A percentile compares a stretch with the other conserved stretches of the same genome.
Evolutionary conservation across 805 yeast species (phyloP).

Genomic region (Candida dajiaensis): DNA sequence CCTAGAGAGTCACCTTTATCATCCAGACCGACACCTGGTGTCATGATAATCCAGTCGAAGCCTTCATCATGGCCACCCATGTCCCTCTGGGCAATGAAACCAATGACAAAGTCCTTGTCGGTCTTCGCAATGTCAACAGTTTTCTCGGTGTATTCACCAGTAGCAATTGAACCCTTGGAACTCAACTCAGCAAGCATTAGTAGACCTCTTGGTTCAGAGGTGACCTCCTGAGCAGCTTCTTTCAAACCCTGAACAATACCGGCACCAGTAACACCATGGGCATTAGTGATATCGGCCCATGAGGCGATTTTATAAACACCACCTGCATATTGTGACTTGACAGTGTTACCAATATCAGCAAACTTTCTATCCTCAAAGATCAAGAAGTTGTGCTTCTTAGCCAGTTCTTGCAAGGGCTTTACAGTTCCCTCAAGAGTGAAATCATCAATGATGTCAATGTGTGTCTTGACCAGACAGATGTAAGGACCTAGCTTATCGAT

Average conservation of each 20-base stretch:
- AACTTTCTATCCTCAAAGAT: conserved; percentile 96
- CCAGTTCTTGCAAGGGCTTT: conserved; percentile 61
- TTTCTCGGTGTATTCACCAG: conserved; percentile 81
- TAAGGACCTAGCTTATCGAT: conserved; percentile 84
- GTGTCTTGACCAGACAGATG: conserved; percentile 90
- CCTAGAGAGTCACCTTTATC: conserved; percentile 95
- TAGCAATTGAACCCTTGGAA: conserved; percentile 88
- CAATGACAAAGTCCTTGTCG: conserved; percentile 88
- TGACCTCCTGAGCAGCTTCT: conserved; percentile 64
- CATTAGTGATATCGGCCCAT: conserved; percentile 97
- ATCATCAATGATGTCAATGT: conserved; percentile 88
- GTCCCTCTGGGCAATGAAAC: conserved; percentile 89
- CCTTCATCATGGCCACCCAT: conserved; percentile 82
- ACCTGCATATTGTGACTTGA: conserved; percentile 85
- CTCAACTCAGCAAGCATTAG: conserved; percentile 94
- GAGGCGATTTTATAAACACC: conserved; percentile 85
- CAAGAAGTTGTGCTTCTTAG: conserved; percentile 80
- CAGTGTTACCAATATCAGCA: conserved; percentile 98
- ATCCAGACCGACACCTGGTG: conserved; percentile 98
- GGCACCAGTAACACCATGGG: conserved; percentile 94
- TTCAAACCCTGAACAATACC: conserved; percentile 88
- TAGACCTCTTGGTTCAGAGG: conserved; percentile 78
- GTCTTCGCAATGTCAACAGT: conserved; percentile 87
- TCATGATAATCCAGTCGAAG: conserved; percentile 93
- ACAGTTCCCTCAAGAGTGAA: conserved; percentile 78